Evolutionary conservation across 441 rosid genomes (phyloP).

Genomic region (Croton setiger): DNA sequence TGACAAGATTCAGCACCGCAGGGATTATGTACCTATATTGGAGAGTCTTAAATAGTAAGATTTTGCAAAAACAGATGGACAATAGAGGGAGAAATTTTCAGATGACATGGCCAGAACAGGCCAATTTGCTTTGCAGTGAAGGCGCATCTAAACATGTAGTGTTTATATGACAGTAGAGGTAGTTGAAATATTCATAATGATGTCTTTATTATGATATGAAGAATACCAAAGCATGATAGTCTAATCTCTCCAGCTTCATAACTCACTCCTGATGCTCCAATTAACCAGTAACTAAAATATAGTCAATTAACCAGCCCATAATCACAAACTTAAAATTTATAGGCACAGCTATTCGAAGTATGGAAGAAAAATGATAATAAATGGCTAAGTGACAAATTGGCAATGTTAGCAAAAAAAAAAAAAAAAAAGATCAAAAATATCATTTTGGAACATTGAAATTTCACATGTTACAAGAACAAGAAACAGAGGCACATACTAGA

Average conservation of each 20-base stretch:
- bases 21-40: neutral
- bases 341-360: neutral
- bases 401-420: neutral
- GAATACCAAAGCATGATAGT: conserved; percentile 7
- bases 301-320: conserved; percentile 3
- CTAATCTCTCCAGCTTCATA: conserved; percentile 4
- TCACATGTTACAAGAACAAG: neutral
- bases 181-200: neutral
- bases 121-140: neutral
- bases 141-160: neutral
- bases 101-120: neutral
- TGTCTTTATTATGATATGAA: neutral
- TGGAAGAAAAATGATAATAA: neutral
- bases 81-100: neutral
- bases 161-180: neutral
- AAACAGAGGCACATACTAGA: conserved; percentile 8
- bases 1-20: neutral
- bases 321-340: neutral
- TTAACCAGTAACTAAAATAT: conserved; percentile 8
- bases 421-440: neutral
- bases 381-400: neutral
- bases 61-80: neutral
- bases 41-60: neutral
- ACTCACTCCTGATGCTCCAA: neutral
- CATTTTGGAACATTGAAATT: neutral